Conservation (phyloP, 2,329 filamentous ascomycete species). For the Aspergillus pseudoterreus region DNA sequence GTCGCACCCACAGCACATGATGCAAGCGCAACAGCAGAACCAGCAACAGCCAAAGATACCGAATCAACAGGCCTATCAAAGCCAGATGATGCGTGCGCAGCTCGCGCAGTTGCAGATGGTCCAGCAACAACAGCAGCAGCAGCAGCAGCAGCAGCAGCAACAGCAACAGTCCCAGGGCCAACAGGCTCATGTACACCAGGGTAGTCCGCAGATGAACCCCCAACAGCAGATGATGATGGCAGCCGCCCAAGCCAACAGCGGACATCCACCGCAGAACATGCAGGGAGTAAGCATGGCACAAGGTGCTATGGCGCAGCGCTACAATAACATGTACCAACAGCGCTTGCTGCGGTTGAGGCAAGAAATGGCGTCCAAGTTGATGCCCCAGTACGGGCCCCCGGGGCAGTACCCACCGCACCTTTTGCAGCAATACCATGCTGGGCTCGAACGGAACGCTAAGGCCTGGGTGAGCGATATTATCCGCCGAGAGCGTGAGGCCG, state of each 20-base stretch:
- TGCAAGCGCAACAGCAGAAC: constrained; percentile 35
- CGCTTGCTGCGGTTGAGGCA: constrained; percentile 32
- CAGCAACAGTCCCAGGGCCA: constrained; percentile 23
- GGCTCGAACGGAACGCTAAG: constrained; percentile 36
- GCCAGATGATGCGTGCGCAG: constrained; percentile 36
- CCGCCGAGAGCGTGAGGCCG: constrained; percentile 33
- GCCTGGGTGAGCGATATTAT: constrained; percentile 37
- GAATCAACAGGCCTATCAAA: constrained; percentile 34
- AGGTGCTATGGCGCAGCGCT: constrained; percentile 27
- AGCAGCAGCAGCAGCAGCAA: constrained; percentile 24
- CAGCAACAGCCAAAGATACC: constrained; percentile 27
- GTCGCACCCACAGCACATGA: constrained; percentile 38
- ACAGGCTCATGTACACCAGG: constrained; percentile 28
- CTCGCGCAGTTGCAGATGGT: constrained; percentile 37
- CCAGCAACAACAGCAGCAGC: constrained; percentile 31
- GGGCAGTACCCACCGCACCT: constrained; percentile 36
- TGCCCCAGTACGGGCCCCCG: constrained; percentile 37
- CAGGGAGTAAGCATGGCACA: constrained; percentile 25
- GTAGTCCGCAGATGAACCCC: constrained; percentile 31
- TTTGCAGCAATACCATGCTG: constrained; percentile 34
- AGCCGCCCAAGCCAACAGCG: constrained; percentile 37
- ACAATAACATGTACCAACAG: constrained; percentile 35
- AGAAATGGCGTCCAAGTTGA: constrained; percentile 35
- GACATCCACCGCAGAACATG: constrained; percentile 29
- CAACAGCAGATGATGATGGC: constrained; percentile 38